Conservation (phyloP, 108 stramenopile species). For the Cylindrotheca fusiformis region DNA sequence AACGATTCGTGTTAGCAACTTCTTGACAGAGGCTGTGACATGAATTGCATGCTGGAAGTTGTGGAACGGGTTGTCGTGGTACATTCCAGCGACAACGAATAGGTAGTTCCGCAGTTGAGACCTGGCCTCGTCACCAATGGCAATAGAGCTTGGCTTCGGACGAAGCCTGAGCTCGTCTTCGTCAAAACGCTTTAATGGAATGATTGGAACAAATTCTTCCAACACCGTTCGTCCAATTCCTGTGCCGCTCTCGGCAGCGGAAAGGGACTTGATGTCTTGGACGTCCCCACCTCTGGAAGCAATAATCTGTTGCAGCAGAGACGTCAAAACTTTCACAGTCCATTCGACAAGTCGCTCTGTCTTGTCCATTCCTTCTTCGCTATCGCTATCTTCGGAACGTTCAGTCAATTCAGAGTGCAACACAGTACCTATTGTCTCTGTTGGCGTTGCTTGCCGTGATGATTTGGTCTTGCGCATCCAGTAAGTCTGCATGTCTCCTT, state of each 20-base stretch:
- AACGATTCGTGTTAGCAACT: constrained; percentile 22
- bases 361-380: constrained; percentile 1
- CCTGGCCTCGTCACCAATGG: background rate
- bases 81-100: constrained; percentile 12
- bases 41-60: constrained; percentile 51
- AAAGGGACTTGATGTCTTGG: too few relatives aligned
- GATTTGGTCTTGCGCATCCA: background rate
- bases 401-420: background rate
- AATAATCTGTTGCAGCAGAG: constrained; percentile 10
- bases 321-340: constrained; percentile 12
- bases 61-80: constrained; percentile 50
- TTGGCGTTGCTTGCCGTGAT: too few relatives aligned
- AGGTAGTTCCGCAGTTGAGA: constrained; percentile 14
- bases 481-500: background rate
- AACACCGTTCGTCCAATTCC: background rate
- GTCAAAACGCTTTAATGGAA: background rate
- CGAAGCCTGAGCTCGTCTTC: background rate
- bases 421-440: background rate
- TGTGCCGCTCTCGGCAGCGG: too few relatives aligned
- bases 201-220: constrained; percentile 2
- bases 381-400: background rate
- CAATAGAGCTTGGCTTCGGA: background rate
- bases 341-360: constrained; percentile 16
- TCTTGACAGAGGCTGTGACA: constrained; percentile 37
- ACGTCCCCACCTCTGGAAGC: too few relatives aligned